Percentiles rank a stretch among this genome's conserved stretches.
These are phyloP conservation scores for Deinandra increscens DNA, from an alignment of 129 eudicot genomes.

Conservation along the genomic window DNA sequence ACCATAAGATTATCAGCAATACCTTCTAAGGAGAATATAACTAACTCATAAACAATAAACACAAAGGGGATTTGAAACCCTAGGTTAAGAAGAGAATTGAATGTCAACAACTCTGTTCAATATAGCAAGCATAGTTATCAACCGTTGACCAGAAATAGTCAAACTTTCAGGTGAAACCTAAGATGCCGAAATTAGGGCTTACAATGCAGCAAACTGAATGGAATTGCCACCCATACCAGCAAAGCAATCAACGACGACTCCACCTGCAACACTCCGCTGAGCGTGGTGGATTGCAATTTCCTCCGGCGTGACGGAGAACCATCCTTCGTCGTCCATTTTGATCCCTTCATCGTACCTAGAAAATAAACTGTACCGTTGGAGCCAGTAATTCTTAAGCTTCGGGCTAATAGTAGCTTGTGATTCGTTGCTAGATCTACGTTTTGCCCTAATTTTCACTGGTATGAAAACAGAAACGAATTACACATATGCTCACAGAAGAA, in stretches of 20 bases:
- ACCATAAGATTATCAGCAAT: too few species aligned
- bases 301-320: constrained; percentile 88
- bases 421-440: constrained; percentile 16
- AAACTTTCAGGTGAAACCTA: neutral
- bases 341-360: constrained; percentile 63
- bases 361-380: constrained; percentile 60
- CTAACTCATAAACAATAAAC: neutral
- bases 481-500: neutral
- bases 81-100: neutral
- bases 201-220: constrained; percentile 72
- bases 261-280: constrained; percentile 42
- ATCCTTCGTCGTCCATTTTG: constrained; percentile 73
- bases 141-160: neutral
- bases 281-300: constrained; percentile 68
- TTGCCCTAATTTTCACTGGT: constrained; percentile 39
- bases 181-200: constrained; percentile 22
- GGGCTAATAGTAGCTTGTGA: constrained; percentile 28
- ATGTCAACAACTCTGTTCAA: constrained; percentile 1
- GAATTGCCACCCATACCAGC: constrained; percentile 85
- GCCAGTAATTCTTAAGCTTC: constrained; percentile 60
- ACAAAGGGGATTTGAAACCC: constrained; percentile 15
- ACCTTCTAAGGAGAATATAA: neutral
- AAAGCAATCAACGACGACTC: constrained; percentile 61
- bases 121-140: neutral
- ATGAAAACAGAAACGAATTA: neutral